These are phyloP conservation scores for Diospyros lotus DNA, from an alignment of 148 eudicot species.

Conservation along the genomic window DNA sequence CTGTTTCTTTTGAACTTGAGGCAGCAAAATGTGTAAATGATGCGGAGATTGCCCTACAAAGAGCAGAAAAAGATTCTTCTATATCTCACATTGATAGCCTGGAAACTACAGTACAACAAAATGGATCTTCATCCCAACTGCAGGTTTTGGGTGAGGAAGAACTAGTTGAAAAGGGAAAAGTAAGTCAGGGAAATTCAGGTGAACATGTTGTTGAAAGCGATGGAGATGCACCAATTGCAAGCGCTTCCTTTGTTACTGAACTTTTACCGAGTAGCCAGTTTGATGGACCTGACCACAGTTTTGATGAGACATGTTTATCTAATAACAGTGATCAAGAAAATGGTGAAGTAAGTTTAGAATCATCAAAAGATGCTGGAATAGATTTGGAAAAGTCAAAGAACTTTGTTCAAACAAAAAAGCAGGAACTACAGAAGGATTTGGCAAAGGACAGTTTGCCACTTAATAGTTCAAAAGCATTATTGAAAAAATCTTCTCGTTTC, in stretches of 20 bases:
- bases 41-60: conserved; percentile 73
- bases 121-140: conserved; percentile 24
- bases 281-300: conserved; percentile 32
- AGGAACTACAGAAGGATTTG: conserved; percentile 62
- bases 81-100: conserved; percentile 36
- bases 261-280: conserved; percentile 24
- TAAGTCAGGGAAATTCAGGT: conserved; percentile 29
- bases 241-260: conserved; percentile 30
- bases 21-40: conserved; percentile 79
- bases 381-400: conserved; percentile 58
- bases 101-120: conserved; percentile 42
- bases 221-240: conserved; percentile 33
- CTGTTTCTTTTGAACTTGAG: conserved; percentile 89
- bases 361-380: conserved; percentile 38
- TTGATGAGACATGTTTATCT: conserved; percentile 32
- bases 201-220: conserved; percentile 31
- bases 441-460: conserved; percentile 55
- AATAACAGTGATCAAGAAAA: conserved; percentile 53
- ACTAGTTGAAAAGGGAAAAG: conserved; percentile 34
- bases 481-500: conserved; percentile 94
- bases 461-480: conserved; percentile 59
- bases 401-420: conserved; percentile 49
- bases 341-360: conserved; percentile 34
- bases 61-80: conserved; percentile 53
- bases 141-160: conserved; percentile 29